A percentile compares a stretch with the other conserved stretches of the same genome.
phyloP scores from a whole-genome alignment of 352 stramenopile genomes.

The Phytophthora parvispora region DNA sequence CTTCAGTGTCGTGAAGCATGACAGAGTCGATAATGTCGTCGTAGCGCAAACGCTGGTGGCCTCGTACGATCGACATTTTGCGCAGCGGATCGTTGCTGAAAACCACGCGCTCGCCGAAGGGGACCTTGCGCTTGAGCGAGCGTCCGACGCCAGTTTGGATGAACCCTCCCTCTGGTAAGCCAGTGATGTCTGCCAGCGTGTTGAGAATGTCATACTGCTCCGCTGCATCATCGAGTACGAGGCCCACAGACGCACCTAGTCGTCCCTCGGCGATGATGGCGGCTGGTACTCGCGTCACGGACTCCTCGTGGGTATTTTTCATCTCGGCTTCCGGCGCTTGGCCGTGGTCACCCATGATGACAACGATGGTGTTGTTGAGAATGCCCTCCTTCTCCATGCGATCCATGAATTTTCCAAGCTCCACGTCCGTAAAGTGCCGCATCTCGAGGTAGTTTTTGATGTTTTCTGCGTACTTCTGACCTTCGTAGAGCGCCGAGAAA shows the following conservation, averaged over 20 bases:
- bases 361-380: conserved; percentile 68
- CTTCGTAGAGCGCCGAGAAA: conserved; percentile 58
- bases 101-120: conserved; percentile 32
- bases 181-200: conserved; percentile 69
- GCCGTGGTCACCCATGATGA: conserved; percentile 66
- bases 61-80: conserved; percentile 55
- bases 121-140: conserved; percentile 53
- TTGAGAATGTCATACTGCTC: conserved; percentile 71
- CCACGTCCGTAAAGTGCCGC: conserved; percentile 64
- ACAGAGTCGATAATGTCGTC: conserved; percentile 45
- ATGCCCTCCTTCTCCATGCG: conserved; percentile 53
- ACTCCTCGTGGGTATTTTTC: conserved; percentile 55
- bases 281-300: conserved; percentile 46
- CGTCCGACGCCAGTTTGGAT: conserved; percentile 61
- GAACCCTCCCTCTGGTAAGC: conserved; percentile 55
- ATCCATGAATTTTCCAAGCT: conserved; percentile 62
- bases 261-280: conserved; percentile 58
- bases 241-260: conserved; percentile 43
- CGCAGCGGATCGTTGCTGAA: conserved; percentile 65
- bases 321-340: conserved; percentile 54
- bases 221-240: conserved; percentile 47
- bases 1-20: conserved; percentile 52
- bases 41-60: conserved; percentile 53
- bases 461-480: conserved; percentile 33
- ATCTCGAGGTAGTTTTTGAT: conserved; percentile 66